These are phyloP conservation scores for Stevia rebaudiana DNA, from an alignment of 140 eudicot genomes.

Conservation along the genomic window DNA sequence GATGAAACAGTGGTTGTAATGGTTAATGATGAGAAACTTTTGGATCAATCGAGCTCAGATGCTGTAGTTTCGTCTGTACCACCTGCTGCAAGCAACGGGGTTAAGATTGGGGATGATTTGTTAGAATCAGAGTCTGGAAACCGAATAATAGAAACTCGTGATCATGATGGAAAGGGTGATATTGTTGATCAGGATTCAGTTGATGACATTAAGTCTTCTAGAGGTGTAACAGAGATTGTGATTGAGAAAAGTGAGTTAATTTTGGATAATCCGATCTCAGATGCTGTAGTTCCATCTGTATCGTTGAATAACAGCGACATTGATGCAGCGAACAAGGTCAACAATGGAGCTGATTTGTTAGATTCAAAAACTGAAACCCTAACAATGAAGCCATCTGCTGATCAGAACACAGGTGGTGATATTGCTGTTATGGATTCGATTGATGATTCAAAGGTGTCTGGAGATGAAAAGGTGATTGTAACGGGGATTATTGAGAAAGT, in stretches of 20 bases:
- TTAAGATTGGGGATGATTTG: conserved; percentile 7
- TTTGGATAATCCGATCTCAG: conserved; percentile 16
- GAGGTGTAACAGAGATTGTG: conserved; percentile 19
- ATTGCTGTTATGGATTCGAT: neutral
- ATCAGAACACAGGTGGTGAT: conserved; percentile 11
- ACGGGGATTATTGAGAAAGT: conserved; percentile 16
- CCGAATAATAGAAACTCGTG: neutral
- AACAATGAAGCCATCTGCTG: conserved; percentile 4
- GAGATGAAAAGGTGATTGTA: conserved; percentile 13
- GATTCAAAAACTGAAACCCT: conserved; percentile 7
- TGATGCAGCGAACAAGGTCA: neutral
- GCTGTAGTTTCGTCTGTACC: conserved; percentile 8
- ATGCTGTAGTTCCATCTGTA: conserved; percentile 12
- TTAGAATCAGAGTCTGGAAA: conserved; percentile 16
- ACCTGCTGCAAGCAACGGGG: neutral
- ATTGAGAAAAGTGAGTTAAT: conserved; percentile 1
- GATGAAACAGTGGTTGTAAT: conserved; percentile 11
- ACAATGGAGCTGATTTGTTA: conserved; percentile 9
- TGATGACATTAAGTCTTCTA: conserved; percentile 39
- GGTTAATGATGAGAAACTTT: neutral
- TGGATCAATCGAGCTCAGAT: conserved; percentile 8
- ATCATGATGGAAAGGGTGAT: neutral
- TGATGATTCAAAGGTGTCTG: conserved; percentile 40
- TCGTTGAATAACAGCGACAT: neutral
- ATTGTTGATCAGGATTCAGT: conserved; percentile 10